These are phyloP conservation scores for Pyracantha coccinea DNA, from an alignment of 331 rosid species.

Conservation along the genomic window DNA sequence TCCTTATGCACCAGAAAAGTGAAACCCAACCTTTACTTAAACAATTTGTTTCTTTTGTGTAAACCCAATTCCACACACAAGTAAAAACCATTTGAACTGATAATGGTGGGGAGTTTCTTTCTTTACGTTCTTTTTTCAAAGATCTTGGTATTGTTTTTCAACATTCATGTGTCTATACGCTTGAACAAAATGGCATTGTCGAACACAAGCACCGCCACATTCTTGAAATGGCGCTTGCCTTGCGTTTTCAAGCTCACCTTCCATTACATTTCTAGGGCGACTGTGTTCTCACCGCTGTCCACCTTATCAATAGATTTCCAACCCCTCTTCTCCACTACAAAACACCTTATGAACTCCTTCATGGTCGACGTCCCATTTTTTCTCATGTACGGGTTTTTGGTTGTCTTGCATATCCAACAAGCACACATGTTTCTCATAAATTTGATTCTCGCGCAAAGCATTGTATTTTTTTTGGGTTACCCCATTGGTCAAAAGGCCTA, in stretches of 20 bases:
- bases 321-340: not conserved
- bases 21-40: not conserved
- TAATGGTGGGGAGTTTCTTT: not conserved
- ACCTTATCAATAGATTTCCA: not conserved
- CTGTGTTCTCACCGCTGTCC: not conserved
- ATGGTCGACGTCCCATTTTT: not conserved
- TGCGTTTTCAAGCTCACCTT: not conserved
- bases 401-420: not conserved
- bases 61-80: not conserved
- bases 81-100: not conserved
- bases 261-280: not conserved
- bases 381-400: not conserved
- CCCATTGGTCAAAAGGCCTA: not conserved
- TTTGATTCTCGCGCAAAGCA: rapidly evolving
- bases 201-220: not conserved
- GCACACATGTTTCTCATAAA: not conserved
- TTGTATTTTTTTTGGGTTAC: not conserved
- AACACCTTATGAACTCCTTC: not conserved
- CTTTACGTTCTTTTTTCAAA: not conserved
- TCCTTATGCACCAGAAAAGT: not conserved
- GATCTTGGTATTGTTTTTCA: not conserved
- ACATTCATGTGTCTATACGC: not conserved
- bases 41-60: not conserved
- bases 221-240: not conserved
- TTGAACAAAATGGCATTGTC: not conserved